Conservation (phyloP, 768 basidiomycete genomes). For the Boletus bicolor region DNA sequence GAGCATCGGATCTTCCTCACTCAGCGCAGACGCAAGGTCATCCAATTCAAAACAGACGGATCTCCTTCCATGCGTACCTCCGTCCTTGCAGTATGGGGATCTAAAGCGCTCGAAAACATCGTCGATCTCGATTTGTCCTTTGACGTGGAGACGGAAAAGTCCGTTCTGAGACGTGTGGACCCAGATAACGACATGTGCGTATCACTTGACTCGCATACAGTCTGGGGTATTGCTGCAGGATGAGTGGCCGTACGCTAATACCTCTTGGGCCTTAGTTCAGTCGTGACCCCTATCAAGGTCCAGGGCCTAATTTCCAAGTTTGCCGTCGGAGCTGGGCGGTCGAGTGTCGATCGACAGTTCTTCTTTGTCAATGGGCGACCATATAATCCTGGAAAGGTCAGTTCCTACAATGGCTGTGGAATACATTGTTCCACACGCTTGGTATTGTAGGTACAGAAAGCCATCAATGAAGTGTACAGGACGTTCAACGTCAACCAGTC, state of each 20-base stretch:
- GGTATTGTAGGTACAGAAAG: conserved; percentile 68
- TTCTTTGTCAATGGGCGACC: conserved; percentile 93
- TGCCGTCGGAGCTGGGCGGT: conserved; percentile 66
- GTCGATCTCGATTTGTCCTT: conserved; percentile 71
- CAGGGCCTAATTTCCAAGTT: conserved; percentile 86
- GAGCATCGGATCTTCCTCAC: conserved; percentile 3
- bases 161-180: conserved; percentile 19
- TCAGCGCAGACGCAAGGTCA: conserved; percentile 50
- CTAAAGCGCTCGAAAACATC: conserved; percentile 71
- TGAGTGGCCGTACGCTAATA: not conserved
- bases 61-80: conserved; percentile 57
- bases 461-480: conserved; percentile 90
- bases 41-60: conserved; percentile 74
- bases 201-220: not conserved
- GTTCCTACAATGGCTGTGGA: not conserved
- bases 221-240: not conserved
- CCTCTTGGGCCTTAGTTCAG: conserved; percentile 8
- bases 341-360: conserved; percentile 83
- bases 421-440: not conserved
- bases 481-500: conserved; percentile 72
- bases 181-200: conserved; percentile 23
- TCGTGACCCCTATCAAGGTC: conserved; percentile 48
- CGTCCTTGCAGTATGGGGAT: conserved; percentile 79
- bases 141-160: conserved; percentile 62
- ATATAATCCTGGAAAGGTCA: conserved; percentile 72